Evolutionary conservation across 441 rosid genomes (phyloP), one percentile per base, ranked within the genome.

Genomic region (Melianthus villosus): DNA sequence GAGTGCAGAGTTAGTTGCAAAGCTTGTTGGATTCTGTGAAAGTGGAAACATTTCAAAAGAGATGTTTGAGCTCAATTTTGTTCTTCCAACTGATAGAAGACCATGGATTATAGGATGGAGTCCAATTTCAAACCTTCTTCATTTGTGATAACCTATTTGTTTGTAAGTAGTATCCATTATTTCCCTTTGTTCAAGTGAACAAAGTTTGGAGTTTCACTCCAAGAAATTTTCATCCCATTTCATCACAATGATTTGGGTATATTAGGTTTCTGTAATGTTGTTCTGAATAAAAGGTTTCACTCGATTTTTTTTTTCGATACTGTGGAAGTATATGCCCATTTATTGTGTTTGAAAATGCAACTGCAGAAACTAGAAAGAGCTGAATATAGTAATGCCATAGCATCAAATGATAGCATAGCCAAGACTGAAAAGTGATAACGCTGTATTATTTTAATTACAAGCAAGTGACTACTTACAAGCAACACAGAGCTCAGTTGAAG

Each of bases 21-120:
- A 64, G 65, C 84, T 91, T 18, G 96, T 84, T 13, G 96, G 96
- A 32, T 77, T 84, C 62, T 65, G 82, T n/a, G 94, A 72, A 63
- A 65, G 84, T 13, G 96, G 86, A 1, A 79, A 72, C 61, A 66
- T 84, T 60, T 70, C 96, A 8, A 91, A 82, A 62, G 96, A 82
- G 72, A 91, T 91, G 98, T 91, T 91, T 56, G 96, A 91, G 63
- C 86, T 91, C 46, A 91, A 91, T 43, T 82, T 91, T 40, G 86
- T 82, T 0, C 48, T 70, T 29, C 96, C 98, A 26, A 46, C 79
- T 0, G 96, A 82, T 27, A 91, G 63, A 61, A 79, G 89, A 49
- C 71, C 86, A 3, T 85, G 98, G 98, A 65, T 69, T 20, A 73
- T 68, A 64, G 94, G 86, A 22, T 89, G 98, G 98, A 77, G 84